Evolutionary conservation across 768 basidiomycete genomes (phyloP), one percentile per base, ranked within the genome.

Genomic region (Trametes villosa): DNA sequence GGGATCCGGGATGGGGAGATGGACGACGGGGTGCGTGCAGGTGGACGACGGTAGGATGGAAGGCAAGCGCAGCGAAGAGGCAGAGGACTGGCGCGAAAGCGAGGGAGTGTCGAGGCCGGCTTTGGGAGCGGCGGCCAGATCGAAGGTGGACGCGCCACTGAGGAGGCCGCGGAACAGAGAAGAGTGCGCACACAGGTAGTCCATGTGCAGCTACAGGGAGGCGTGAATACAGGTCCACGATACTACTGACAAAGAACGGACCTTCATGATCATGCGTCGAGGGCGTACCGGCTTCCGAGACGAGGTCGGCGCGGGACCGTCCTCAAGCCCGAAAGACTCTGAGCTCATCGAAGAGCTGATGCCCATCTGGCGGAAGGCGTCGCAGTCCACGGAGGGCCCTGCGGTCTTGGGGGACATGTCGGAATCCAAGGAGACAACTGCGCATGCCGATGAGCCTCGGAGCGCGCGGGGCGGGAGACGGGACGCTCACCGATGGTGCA

Each of bases 111-210:
- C 30, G 82, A 53, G 83, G 44, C 57, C 49, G 60, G 57, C 70
- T 81, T 82, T 67, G 53, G 75, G 66, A 44, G 76, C 63, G 69
- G 67, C 74, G 64, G 86, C 79, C 57, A 89, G 78, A 63, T 89
- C 84, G 60, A 85, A 72, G 17, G 87, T 78, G 24, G 84, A 82
- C 40, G 85, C 78, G 27, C 89, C 90, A 65, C 83, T 85, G 70
- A 95, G 84, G 41, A 95, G 80, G 9, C 81, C 83, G 36, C 86
- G 79, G 46, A 95, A 77, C 53, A 93, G 85, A 42, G 80, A 80
- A 0, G 92, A 94, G 72, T 94, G 91, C 18, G 90, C 86, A n/a
- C 86, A 84, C 44, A 96, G 83, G 68, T 88, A 92, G 70, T 91
- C 90, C 63, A 84, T 79, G 68, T 96, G 94, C 27, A 94, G 76